These are phyloP conservation scores for Asclepias syriaca DNA, from an alignment of 257 asterid genomes.

Conservation along the genomic window DNA sequence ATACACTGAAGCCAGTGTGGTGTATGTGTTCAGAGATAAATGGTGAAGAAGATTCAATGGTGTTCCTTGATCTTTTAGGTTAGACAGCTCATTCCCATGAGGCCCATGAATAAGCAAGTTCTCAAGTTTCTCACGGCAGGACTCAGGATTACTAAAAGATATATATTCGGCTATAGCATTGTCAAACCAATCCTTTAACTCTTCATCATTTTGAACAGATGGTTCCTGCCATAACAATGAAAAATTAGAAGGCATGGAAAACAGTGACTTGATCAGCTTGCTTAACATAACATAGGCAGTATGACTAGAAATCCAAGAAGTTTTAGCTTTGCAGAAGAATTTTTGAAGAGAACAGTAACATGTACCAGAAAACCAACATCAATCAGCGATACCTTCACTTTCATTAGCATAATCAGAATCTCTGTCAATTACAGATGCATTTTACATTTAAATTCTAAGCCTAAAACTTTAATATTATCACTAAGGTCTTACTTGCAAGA, in stretches of 20 bases:
- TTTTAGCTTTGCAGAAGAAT: background rate
- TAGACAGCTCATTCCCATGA: background rate
- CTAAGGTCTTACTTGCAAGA: slow-evolving; percentile 48
- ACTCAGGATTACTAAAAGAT: slow-evolving; percentile 27
- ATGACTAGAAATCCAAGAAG: background rate
- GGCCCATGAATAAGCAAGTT: slow-evolving; percentile 36
- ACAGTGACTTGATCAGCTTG: background rate
- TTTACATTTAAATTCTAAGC: slow-evolving; percentile 1
- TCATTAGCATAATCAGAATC: background rate
- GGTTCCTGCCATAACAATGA: slow-evolving; percentile 29
- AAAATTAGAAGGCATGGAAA: slow-evolving; percentile 1
- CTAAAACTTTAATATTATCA: background rate
- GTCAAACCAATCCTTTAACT: slow-evolving; percentile 28
- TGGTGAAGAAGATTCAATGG: slow-evolving; percentile 43
- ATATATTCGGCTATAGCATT: slow-evolving; percentile 44
- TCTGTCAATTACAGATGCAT: background rate
- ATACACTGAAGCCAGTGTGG: slow-evolving; percentile 53
- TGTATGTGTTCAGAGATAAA: slow-evolving; percentile 47
- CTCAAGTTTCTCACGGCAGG: slow-evolving; percentile 62
- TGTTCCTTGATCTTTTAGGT: slow-evolving; percentile 15
- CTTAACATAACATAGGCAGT: background rate
- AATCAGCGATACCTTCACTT: background rate
- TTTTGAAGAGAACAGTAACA: background rate
- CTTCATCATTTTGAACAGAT: slow-evolving; percentile 6
- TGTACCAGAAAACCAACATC: background rate